phyloP scores from a whole-genome alignment of 345 rosid genomes.

The Citrus maxima region DNA sequence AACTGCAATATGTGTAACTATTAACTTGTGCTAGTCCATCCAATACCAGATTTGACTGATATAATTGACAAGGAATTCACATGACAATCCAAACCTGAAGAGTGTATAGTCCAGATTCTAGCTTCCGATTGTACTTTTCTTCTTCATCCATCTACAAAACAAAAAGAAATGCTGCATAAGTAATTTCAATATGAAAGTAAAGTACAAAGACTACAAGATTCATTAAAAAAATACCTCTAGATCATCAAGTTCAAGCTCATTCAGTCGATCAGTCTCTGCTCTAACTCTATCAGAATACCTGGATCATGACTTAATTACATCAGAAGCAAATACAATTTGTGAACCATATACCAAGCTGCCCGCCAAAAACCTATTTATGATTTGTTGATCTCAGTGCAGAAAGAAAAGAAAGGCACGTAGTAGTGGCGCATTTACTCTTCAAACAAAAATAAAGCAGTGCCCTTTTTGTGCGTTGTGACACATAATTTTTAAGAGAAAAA shows the following conservation, averaged over 20 bases:
- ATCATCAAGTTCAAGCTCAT: conserved; percentile 78
- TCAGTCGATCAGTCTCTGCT: conserved; percentile 68
- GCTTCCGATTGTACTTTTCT: conserved; percentile 72
- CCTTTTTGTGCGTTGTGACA: neutral
- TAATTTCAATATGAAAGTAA: conserved; percentile 7
- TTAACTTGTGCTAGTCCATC: neutral
- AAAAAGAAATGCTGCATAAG: neutral
- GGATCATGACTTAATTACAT: conserved; percentile 16
- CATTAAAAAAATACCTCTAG: conserved; percentile 56
- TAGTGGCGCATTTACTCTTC: neutral
- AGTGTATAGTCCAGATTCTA: conserved; percentile 92
- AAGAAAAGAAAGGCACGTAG: neutral
- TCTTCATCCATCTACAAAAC: conserved; percentile 81
- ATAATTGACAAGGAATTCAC: neutral
- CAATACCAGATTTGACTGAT: neutral
- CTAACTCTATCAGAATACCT: conserved; percentile 83
- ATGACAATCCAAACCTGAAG: conserved; percentile 65
- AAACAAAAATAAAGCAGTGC: conserved; percentile 4
- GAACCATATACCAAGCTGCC: neutral
- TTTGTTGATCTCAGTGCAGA: neutral
- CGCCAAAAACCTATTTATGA: neutral
- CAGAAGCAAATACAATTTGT: neutral
- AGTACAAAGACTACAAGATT: conserved; percentile 4
- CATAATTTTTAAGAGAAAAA: neutral
- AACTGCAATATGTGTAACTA: neutral